Percentiles rank a stretch among this genome's conserved stretches.
These are phyloP conservation scores for Penicillium canescens DNA, from an alignment of 495 filamentous ascomycete species.

Conservation along the genomic window DNA sequence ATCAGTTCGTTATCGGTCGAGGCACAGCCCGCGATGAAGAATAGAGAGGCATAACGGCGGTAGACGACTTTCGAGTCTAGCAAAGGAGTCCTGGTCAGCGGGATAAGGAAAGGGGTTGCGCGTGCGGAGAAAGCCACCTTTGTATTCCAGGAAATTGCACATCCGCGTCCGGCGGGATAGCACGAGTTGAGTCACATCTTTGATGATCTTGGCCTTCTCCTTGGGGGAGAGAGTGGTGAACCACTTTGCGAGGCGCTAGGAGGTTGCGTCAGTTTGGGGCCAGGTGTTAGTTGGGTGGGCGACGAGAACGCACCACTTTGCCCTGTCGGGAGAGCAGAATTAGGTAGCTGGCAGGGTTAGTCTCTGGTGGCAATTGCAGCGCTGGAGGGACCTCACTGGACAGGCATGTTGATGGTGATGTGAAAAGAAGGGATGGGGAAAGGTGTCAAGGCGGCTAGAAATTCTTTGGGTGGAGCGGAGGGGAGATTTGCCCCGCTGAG, in stretches of 20 bases:
- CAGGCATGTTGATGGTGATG: constrained; percentile 51
- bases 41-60: constrained; percentile 96
- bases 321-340: constrained; percentile 97
- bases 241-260: constrained; percentile 96
- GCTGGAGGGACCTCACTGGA: constrained; percentile 49
- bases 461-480: constrained; percentile 38
- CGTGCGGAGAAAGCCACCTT: constrained; percentile 58
- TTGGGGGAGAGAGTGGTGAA: constrained; percentile 97
- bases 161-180: constrained; percentile 93
- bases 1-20: constrained; percentile 97
- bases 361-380: not conserved
- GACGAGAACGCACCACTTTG: constrained; percentile 80
- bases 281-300: constrained; percentile 37
- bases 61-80: constrained; percentile 98
- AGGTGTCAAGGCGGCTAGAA: constrained; percentile 32
- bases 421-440: constrained; percentile 22
- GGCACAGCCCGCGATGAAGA: constrained; percentile 97
- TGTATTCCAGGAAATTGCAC: constrained; percentile 99
- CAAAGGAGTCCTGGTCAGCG: constrained; percentile 8
- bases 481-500: constrained; percentile 30
- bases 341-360: constrained; percentile 72
- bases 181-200: constrained; percentile 98
- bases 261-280: constrained; percentile 25
- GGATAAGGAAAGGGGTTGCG: constrained; percentile 10
- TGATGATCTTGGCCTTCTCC: constrained; percentile 99